Base-by-base conservation (phyloP, 495 filamentous ascomycete genomes). In the Talaromyces borbonicus region DNA sequence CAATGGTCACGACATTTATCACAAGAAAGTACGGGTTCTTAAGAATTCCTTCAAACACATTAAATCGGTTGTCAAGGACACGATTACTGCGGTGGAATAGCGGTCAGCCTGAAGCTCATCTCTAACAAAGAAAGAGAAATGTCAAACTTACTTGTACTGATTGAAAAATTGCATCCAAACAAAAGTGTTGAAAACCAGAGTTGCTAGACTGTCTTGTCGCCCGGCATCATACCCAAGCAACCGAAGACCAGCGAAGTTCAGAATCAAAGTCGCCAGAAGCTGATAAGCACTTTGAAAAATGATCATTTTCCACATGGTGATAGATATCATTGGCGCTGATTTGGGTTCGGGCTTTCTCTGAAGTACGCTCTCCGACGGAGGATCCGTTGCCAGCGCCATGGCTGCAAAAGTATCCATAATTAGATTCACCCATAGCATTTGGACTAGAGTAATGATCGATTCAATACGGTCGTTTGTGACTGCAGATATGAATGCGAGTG, bases 101-200 rank as follows among this genome's bases (percentile, higher is more conserved):
- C 12, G 7, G 27, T 30, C 12, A 30, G 27, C 27, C 12, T 30
- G 27, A 30, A 12, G 27, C n/a, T n/a, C n/a, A 30, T 12, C 27
- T 6, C 6, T 30, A 7, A 30, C 6, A 30, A 30, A 30, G 27
- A 12, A 30, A 30, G 7, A 12, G 12, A 30, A 12, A 12, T 12
- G 7, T 7, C 6, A 30, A 30, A 30, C 27, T 30, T 12, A 30
- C 27, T 30, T 30, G 27, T 30, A 90, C 58, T 90, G 83, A 62
- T 94, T 94, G 70, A 93, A 94, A 51, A 94, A 90, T 50, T 94
- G 87, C 87, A 94, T 92, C 87, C 87, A 94, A 14, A 94, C 87
- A 43, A 94, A 94, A 3, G 85, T 86, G 67, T 95, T 95, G 75
- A 95, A 95, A 5, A 95, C 83, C 35, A 93, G 70, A 1, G 84